Evolutionary conservation across 2,329 filamentous ascomycete genomes (phyloP).

Genomic region (Juglanconis oblonga): DNA sequence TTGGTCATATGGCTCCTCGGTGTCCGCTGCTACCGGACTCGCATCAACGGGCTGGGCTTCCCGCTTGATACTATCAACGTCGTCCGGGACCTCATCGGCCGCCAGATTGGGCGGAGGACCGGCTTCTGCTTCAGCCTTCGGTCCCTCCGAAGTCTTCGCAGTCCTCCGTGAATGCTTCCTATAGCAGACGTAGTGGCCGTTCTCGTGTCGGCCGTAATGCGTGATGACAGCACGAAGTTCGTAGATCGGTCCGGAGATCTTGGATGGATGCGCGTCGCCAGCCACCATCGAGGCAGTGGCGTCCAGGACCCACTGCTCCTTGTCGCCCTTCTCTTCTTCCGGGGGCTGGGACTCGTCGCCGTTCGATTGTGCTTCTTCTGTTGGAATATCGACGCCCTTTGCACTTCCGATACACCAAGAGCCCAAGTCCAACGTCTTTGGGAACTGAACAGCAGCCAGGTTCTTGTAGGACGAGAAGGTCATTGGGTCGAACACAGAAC

Average conservation of each 20-base stretch:
- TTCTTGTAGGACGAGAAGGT: slow-evolving; percentile 84
- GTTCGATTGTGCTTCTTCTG: neutral
- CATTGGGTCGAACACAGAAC: slow-evolving; percentile 83
- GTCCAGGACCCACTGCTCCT: slow-evolving; percentile 69
- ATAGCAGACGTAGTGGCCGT: slow-evolving; percentile 94
- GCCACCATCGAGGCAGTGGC: slow-evolving; percentile 73
- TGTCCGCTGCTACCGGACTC: slow-evolving; percentile 7
- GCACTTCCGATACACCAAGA: slow-evolving; percentile 79
- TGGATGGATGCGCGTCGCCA: slow-evolving; percentile 47
- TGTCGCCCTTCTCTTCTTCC: slow-evolving; percentile 25
- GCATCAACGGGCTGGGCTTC: slow-evolving; percentile 19
- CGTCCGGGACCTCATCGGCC: slow-evolving; percentile 27
- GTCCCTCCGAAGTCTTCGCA: slow-evolving; percentile 30
- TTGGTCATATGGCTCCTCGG: slow-evolving; percentile 9
- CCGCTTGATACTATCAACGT: slow-evolving; percentile 3
- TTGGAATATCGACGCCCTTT: slow-evolving; percentile 21
- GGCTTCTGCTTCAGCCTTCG: slow-evolving; percentile 13
- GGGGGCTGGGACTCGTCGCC: slow-evolving; percentile 22
- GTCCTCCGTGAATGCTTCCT: slow-evolving; percentile 69
- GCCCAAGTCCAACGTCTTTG: slow-evolving; percentile 68
- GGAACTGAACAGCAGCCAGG: slow-evolving; percentile 73
- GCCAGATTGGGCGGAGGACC: slow-evolving; percentile 19
- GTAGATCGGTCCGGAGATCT: slow-evolving; percentile 61
- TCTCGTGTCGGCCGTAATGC: slow-evolving; percentile 87
- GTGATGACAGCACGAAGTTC: slow-evolving; percentile 81